Conservation (phyloP, 495 filamentous ascomycete genomes). For the Cercophora sp. region DNA sequence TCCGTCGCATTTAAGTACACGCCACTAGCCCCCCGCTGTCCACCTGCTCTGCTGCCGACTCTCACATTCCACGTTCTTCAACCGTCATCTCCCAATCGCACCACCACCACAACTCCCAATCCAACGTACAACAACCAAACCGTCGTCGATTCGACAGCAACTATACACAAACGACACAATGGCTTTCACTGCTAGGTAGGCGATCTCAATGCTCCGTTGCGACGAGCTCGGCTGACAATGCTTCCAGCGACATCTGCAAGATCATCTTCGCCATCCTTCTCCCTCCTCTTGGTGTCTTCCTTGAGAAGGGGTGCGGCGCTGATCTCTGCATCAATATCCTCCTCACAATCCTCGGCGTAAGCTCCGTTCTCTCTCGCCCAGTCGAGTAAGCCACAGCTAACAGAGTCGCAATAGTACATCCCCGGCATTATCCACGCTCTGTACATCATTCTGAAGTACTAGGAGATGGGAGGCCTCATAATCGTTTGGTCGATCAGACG, state of each 20-base stretch:
- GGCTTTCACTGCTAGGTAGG: conserved; percentile 65
- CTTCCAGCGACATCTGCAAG: conserved; percentile 78
- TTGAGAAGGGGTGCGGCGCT: conserved; percentile 80
- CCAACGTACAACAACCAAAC: no score
- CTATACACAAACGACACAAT: conserved; percentile 39
- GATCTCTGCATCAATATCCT: conserved; percentile 91
- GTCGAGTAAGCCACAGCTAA: neutral
- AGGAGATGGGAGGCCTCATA: no score
- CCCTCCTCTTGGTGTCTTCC: conserved; percentile 85
- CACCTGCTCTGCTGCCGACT: neutral
- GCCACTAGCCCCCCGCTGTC: conserved; percentile 6
- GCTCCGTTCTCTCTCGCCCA: conserved; percentile 28
- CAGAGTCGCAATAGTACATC: no score
- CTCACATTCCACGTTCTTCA: neutral
- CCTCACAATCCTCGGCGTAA: conserved; percentile 75
- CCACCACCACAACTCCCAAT: neutral
- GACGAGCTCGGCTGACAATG: neutral
- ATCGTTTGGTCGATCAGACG: no score
- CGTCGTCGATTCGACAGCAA: no score
- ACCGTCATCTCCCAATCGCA: conserved; percentile 1
- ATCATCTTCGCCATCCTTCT: conserved; percentile 86
- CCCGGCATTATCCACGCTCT: conserved; percentile 66
- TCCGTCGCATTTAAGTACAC: conserved; percentile 5
- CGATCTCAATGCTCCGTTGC: conserved; percentile 13
- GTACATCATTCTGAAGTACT: conserved; percentile 51